Evolutionary conservation across 106 monocot genomes (phyloP), one percentile per base, ranked within the genome.

Genomic region (Xerophyta viscosa): DNA sequence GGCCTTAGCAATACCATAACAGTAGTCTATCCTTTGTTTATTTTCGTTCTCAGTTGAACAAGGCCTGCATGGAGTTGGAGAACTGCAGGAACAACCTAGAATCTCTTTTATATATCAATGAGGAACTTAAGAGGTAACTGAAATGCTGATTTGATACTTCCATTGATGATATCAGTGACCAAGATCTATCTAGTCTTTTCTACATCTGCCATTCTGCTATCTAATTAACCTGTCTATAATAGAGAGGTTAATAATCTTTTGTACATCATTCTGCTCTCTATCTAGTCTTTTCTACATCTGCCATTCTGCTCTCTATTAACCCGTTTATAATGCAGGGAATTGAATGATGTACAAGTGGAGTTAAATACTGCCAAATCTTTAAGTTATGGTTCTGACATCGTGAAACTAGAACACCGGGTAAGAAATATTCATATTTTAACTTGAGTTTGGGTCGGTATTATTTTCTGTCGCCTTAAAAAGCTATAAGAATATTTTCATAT

Each of bases 41-140:
- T 31, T 33, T 29, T n/a, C 20, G 20, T 68, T 29, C 63, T 47
- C 57, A 94, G 88, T 68, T 88, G 49, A 72, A 67, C 46, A 70
- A 53, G 54, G 76, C 88, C n/a, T 46, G 24, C n/a, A 50, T 71
- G 50, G 94, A 96, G 65, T 65, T 96, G 58, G 78, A 84, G 41
- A 72, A 76, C 25, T 96, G 84, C 69, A 88, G 64, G 45, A 69
- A 64, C 46, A 67, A 81, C 24, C 68, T 96, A 0, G 77, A 81
- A 47, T 64, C 69, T 64, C 81, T 72, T 58, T 43, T 81, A 52
- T 74, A 88, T 56, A 58, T 72, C 14, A 96, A 96, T 73, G 64
- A 66, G 66, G 69, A 61, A 28, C 81, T 96, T 5, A 75, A 63
- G 17, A 84, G 88, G 94, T 93, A 71, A 53, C 22, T 47, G 6